Evolutionary conservation across 805 yeast species (phyloP).

Genomic region (Suhomyces sp.): DNA sequence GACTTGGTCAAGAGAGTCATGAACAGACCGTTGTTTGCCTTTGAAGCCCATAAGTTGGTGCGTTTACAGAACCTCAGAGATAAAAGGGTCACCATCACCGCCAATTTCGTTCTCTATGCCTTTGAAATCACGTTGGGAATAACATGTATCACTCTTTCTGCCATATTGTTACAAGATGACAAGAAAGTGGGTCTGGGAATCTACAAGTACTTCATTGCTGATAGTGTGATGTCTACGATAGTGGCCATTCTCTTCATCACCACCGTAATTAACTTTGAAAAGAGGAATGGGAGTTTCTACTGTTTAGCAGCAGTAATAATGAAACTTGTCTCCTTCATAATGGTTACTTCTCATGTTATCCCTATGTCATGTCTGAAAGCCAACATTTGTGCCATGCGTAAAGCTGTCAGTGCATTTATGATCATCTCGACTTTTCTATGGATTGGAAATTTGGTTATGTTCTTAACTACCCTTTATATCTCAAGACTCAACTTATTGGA

Average conservation of each 20-base stretch:
- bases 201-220: slow-evolving; percentile 39
- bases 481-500: slow-evolving; percentile 32
- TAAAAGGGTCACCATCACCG: slow-evolving; percentile 21
- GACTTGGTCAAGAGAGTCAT: slow-evolving; percentile 31
- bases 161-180: slow-evolving; percentile 27
- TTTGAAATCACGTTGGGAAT: slow-evolving; percentile 31
- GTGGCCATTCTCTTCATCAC: slow-evolving; percentile 36
- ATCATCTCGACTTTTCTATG: slow-evolving; percentile 40
- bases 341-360: slow-evolving; percentile 26
- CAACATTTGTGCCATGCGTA: slow-evolving; percentile 30
- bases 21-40: slow-evolving; percentile 29
- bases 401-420: slow-evolving; percentile 37
- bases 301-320: slow-evolving; percentile 34
- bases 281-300: slow-evolving; percentile 41
- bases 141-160: slow-evolving; percentile 26
- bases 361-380: slow-evolving; percentile 23
- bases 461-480: slow-evolving; percentile 39
- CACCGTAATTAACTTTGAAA: slow-evolving; percentile 39
- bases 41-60: slow-evolving; percentile 20
- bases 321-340: slow-evolving; percentile 35
- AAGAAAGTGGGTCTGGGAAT: slow-evolving; percentile 20
- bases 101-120: slow-evolving; percentile 28
- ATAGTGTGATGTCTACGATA: slow-evolving; percentile 30
- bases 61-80: slow-evolving; percentile 13
- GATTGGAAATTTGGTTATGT: slow-evolving; percentile 37